These are phyloP conservation scores for Rhizopogon rudus DNA, from an alignment of 768 basidiomycete genomes.

Conservation along the genomic window DNA sequence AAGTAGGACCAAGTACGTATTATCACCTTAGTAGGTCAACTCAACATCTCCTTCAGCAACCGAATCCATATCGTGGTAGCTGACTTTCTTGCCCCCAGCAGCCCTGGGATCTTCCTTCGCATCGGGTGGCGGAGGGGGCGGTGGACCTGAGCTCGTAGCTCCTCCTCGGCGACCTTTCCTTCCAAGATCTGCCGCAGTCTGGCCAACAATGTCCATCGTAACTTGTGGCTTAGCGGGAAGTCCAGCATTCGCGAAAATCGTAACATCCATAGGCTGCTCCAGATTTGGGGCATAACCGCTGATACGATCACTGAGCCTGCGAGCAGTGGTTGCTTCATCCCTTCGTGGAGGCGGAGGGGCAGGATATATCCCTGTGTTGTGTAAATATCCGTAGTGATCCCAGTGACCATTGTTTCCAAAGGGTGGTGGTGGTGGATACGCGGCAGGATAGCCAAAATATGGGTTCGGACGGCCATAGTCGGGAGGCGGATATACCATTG, in stretches of 20 bases:
- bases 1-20: slow-evolving; percentile 13
- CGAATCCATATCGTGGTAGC: slow-evolving; percentile 94
- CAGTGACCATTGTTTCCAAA: slow-evolving; percentile 37
- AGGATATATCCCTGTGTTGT: slow-evolving; percentile 32
- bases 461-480: slow-evolving; percentile 36
- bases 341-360: slow-evolving; percentile 41
- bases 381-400: slow-evolving; percentile 42
- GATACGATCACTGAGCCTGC: slow-evolving; percentile 76
- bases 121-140: slow-evolving; percentile 80
- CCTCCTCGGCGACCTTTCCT: slow-evolving; percentile 34
- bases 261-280: slow-evolving; percentile 35
- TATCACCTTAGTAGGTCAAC: slow-evolving; percentile 33
- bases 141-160: slow-evolving; percentile 43
- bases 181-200: slow-evolving; percentile 19
- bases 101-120: slow-evolving; percentile 92
- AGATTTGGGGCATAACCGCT: slow-evolving; percentile 63
- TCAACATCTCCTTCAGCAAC: slow-evolving; percentile 79
- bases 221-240: slow-evolving; percentile 75
- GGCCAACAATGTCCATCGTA: slow-evolving; percentile 42
- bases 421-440: slow-evolving; percentile 31
- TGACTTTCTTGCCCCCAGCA: slow-evolving; percentile 81
- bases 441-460: slow-evolving; percentile 32
- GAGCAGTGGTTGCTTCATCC: slow-evolving; percentile 52
- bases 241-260: slow-evolving; percentile 62
- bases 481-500: slow-evolving; percentile 42